Conservation (phyloP, 78 protist species). For the Salpingoeca rosetta region DNA sequence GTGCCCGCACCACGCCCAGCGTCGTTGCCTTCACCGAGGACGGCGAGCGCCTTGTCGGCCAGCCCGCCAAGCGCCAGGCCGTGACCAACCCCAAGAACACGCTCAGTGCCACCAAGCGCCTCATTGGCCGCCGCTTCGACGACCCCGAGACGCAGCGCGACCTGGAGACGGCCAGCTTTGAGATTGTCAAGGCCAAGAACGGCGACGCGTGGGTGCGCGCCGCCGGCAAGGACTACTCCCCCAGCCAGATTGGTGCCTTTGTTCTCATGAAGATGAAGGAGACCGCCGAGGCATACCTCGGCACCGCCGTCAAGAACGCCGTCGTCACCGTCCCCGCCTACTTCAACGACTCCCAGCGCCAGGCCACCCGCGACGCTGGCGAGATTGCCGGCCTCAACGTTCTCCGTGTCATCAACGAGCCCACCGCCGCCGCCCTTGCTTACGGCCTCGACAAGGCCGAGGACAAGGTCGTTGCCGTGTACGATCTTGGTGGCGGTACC, state of each 20-base stretch:
- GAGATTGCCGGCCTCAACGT: slow-evolving; percentile 92
- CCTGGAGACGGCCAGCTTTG: slow-evolving; percentile 31
- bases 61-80: slow-evolving; percentile 82
- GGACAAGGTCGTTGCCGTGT: slow-evolving; percentile 72
- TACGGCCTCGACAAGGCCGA: slow-evolving; percentile 58
- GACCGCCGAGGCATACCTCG: slow-evolving; percentile 84
- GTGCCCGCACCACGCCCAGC: slow-evolving; percentile 91
- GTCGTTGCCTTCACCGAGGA: slow-evolving; percentile 82
- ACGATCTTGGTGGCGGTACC: slow-evolving; percentile 99
- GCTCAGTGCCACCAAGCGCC: slow-evolving; percentile 83
- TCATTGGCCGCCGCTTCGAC: slow-evolving; percentile 80
- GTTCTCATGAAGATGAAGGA: slow-evolving; percentile 94
- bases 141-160: slow-evolving; percentile 64
- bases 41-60: slow-evolving; percentile 78
- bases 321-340: slow-evolving; percentile 99
- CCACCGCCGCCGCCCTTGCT: slow-evolving; percentile 96
- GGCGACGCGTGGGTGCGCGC: slow-evolving; percentile 94
- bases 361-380: slow-evolving; percentile 99
- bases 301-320: slow-evolving; percentile 69
- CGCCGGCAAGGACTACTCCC: slow-evolving; percentile 83
- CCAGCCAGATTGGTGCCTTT: slow-evolving; percentile 91
- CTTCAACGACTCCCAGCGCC: slow-evolving; percentile 98
- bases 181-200: slow-evolving; percentile 50
- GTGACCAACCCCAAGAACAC: slow-evolving; percentile 83
- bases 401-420: slow-evolving; percentile 98